phyloP scores from a whole-genome alignment of 768 basidiomycete species.

The Mrakia hoshinonis region DNA sequence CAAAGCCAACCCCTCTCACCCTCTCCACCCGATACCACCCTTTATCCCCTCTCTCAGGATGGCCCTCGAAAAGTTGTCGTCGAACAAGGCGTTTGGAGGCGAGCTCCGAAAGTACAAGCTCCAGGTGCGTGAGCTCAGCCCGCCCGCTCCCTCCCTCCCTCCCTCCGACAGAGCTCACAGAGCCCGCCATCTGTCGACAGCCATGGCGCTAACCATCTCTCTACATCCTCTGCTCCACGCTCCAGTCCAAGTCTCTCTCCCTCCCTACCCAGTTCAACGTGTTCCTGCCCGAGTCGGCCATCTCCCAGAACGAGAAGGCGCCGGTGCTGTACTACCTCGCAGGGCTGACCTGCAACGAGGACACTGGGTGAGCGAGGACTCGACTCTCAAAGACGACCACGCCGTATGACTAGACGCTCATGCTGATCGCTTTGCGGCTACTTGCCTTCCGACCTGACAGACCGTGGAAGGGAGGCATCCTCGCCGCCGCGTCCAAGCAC shows the following conservation, averaged over 20 bases:
- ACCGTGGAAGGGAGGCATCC: constrained; percentile 86
- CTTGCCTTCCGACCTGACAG: constrained; percentile 41
- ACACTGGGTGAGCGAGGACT: constrained; percentile 63
- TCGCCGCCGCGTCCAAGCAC: constrained; percentile 72
- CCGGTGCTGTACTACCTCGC: constrained; percentile 78
- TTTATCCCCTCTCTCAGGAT: constrained; percentile 21
- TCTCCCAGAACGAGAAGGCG: constrained; percentile 43
- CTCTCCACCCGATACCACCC: neutral
- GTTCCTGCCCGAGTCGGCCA: constrained; percentile 54
- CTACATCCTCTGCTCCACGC: neutral
- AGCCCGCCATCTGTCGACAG: too few relatives aligned
- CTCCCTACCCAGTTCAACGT: constrained; percentile 69
- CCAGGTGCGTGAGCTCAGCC: constrained; percentile 46
- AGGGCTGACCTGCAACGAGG: constrained; percentile 56
- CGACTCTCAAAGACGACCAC: neutral
- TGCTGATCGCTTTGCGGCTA: neutral
- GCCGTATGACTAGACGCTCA: neutral
- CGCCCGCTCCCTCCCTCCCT: constrained; percentile 33
- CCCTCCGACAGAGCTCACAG: constrained; percentile 24
- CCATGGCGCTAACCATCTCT: neutral
- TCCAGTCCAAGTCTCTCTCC: constrained; percentile 47
- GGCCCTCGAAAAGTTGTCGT: constrained; percentile 59
- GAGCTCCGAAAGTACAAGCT: constrained; percentile 77
- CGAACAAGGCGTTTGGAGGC: constrained; percentile 73
- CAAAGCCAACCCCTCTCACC: too few relatives aligned